phyloP scores from a whole-genome alignment of 2,329 filamentous ascomycete species.

The Claviceps sorghi region DNA sequence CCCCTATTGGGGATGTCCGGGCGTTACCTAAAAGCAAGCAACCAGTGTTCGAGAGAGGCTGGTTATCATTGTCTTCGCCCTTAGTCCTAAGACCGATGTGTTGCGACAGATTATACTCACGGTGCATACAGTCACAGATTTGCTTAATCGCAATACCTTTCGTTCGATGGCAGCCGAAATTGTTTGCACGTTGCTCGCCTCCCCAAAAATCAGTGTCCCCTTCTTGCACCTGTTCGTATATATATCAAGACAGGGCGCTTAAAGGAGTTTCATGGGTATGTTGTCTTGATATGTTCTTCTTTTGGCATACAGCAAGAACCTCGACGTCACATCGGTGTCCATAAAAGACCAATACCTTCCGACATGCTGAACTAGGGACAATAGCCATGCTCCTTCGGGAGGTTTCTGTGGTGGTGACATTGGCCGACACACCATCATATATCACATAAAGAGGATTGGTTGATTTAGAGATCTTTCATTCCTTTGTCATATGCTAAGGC shows the following conservation, averaged over 20 bases:
- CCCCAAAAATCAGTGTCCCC: not conserved
- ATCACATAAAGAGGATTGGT: not conserved
- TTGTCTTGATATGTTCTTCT: not conserved
- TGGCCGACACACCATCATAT: not conserved
- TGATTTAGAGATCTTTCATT: slow-evolving; percentile 18
- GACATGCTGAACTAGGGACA: not conserved
- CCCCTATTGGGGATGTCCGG: too few species aligned
- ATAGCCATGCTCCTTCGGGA: not conserved
- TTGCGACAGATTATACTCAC: not conserved
- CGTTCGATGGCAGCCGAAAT: not conserved
- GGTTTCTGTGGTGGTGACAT: not conserved
- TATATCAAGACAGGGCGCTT: not conserved
- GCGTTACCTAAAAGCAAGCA: not conserved
- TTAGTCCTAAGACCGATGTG: not conserved
- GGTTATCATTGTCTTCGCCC: not conserved
- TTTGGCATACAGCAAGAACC: not conserved
- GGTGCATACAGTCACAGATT: not conserved
- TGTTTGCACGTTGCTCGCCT: not conserved
- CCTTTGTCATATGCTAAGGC: slow-evolving; percentile 24
- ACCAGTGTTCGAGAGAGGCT: not conserved
- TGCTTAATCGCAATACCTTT: not conserved
- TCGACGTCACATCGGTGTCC: not conserved
- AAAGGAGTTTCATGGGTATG: not conserved
- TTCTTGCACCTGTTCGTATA: not conserved
- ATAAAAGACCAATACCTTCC: not conserved